Conservation (phyloP, 2,329 filamentous ascomycete species). For the Penicillium brevicompactum region DNA sequence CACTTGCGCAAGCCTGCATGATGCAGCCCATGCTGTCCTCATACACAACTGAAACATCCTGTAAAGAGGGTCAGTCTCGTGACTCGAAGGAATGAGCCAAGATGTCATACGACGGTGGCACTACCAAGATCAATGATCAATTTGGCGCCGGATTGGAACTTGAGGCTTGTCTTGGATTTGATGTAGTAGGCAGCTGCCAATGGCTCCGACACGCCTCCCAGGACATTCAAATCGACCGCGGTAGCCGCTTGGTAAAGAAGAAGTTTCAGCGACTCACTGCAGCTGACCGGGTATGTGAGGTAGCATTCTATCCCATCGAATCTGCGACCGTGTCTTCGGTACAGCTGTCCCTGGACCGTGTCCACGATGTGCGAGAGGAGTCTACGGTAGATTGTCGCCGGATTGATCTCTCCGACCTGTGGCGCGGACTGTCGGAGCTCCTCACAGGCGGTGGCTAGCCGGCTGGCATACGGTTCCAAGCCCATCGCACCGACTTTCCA, state of each 20-base stretch:
- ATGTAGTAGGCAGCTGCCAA: neutral
- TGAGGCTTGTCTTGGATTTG: neutral
- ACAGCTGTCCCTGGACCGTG: neutral
- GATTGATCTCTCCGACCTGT: neutral
- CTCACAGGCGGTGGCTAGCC: neutral
- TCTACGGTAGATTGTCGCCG: neutral
- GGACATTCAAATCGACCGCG: neutral
- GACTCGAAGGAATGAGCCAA: neutral
- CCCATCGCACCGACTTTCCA: neutral
- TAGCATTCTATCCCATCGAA: neutral
- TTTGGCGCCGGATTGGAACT: neutral
- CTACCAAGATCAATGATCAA: neutral
- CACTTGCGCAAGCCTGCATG: neutral
- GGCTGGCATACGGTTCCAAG: neutral
- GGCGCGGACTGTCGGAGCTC: neutral
- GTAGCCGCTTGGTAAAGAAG: neutral
- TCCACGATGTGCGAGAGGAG: neutral
- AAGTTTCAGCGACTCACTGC: neutral
- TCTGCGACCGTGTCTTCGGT: neutral
- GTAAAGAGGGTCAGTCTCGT: neutral
- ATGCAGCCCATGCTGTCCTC: neutral
- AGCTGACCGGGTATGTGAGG: neutral
- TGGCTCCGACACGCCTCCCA: neutral
- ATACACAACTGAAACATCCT: neutral
- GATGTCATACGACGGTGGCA: neutral